Evolutionary conservation across 768 basidiomycete genomes (phyloP), one percentile per base, ranked within the genome.

Genomic region (Boletellus sp.): DNA sequence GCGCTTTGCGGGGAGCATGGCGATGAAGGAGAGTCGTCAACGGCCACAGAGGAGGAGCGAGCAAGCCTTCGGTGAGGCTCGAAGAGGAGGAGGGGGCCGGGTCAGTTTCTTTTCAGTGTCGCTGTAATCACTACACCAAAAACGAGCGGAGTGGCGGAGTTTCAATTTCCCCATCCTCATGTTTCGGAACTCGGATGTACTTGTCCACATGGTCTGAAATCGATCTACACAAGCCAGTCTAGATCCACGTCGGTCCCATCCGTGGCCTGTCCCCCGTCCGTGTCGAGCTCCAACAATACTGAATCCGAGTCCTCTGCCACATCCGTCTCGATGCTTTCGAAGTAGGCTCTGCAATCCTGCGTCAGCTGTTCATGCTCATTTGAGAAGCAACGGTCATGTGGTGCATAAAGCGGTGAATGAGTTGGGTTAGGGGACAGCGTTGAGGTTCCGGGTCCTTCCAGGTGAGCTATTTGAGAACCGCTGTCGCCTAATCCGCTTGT

Each of bases 1-100:
- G 70, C 86, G 86, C 72, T 78, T 80, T 52, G 77, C 75, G 42
- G 90, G 87, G 47, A 83, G 79, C 87, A 93, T 91, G 55, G 53
- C 50, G 56, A 54, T 56, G 57, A 47, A 52, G 44, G 41, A 58
- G 48, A 32, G 55, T 41, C 24, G 53, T 48, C 53, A 45, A 52
- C 42, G 53, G 33, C 48, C 39, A 36, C 41, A 52, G 49, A 63
- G 63, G 62, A 56, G 60, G 56, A 63, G 62, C 56, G 56, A 59
- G 52, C 53, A 52, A 62, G 63, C 46, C 45, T 59, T 51, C 39
- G 23, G 46, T 33, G 24, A 32, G 32, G 24, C 20, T 32, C 8
- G 35, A 45, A n/a, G n/a, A n/a, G 37, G 47, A 44, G 51, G 28
- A 33, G 42, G 34, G 28, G 28, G 35, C 44, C 36, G 10, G 26